Evolutionary conservation across 306 rosid genomes (phyloP), one percentile per base, ranked within the genome.

Genomic region (Psophocarpus tetragonolobus): DNA sequence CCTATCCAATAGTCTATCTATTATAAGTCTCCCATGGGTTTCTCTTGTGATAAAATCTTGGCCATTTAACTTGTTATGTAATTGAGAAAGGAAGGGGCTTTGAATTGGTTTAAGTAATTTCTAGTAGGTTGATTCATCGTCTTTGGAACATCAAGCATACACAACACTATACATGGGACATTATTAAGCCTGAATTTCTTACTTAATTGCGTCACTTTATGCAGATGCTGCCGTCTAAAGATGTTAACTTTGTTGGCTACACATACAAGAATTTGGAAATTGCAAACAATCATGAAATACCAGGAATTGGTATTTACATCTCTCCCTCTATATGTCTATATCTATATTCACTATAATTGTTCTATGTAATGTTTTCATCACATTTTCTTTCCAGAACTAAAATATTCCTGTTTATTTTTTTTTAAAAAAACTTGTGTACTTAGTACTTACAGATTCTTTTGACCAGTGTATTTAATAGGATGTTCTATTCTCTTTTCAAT

Each of bases 151-250:
- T n/a, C n/a, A n/a, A n/a, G n/a, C n/a, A n/a, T n/a, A n/a, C n/a
- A n/a, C n/a, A n/a, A n/a, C n/a, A n/a, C n/a, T n/a, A n/a, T 76
- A 9, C 36, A 50, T 3, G 58, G 12, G 66, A 20, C 29, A 62
- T 81, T 48, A 23, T 44, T 85, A 78, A 20, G 41, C 73, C 30
- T 69, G 32, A 36, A 8, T 26, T 76, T 66, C 68, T 44, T 53
- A 78, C 78, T 76, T 64, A 64, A 80, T 62, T 54, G n/a, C 56
- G 42, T 53, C 33, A 36, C 75, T 73, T 76, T 35, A 69, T 87
- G 85, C 89, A 94, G 98, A 94, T 94, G 98, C 82, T 94, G 74
- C 88, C 97, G 23, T 94, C 98, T 12, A 92, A 90, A 80, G 98
- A 94, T 82, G 67, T 90, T 68, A 94, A 94, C 87, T 94, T 94